Conservation (phyloP, 23 red algal genomes). For the Agarophyton chilense region DNA sequence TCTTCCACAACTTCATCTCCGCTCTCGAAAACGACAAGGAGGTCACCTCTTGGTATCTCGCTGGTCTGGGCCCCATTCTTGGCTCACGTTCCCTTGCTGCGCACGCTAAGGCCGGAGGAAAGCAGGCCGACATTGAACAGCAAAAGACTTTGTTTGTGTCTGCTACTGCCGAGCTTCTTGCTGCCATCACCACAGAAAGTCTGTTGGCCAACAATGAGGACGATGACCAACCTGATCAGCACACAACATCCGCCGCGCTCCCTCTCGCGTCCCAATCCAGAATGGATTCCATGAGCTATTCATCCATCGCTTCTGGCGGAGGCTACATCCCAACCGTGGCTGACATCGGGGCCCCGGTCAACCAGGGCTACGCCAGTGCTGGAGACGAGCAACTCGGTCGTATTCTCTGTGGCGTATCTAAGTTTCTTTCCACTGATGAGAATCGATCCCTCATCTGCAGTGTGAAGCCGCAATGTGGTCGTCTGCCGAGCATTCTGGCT, state of each 20-base stretch:
- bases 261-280: background rate
- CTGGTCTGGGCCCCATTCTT: constrained; percentile 17
- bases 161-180: constrained; percentile 16
- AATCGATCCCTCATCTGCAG: constrained; percentile 41
- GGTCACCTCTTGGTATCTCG: constrained; percentile 46
- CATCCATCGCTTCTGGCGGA: background rate
- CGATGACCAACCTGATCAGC: background rate
- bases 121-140: background rate
- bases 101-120: background rate
- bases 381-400: constrained; percentile 58
- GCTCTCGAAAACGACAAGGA: constrained; percentile 48
- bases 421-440: constrained; percentile 32
- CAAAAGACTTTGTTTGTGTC: constrained; percentile 28
- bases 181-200: constrained; percentile 31
- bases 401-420: constrained; percentile 25
- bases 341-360: constrained; percentile 1
- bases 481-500: constrained; percentile 16
- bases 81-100: background rate
- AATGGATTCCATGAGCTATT: background rate
- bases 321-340: constrained; percentile 62
- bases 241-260: background rate
- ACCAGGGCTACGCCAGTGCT: background rate
- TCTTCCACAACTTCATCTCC: constrained; percentile 10
- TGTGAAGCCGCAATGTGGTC: constrained; percentile 14
- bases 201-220: constrained; percentile 32